A percentile compares a stretch with the other conserved stretches of the same genome.
Conservation (phyloP, 2,329 filamentous ascomycete genomes). For the Canariomyces notabilis region DNA sequence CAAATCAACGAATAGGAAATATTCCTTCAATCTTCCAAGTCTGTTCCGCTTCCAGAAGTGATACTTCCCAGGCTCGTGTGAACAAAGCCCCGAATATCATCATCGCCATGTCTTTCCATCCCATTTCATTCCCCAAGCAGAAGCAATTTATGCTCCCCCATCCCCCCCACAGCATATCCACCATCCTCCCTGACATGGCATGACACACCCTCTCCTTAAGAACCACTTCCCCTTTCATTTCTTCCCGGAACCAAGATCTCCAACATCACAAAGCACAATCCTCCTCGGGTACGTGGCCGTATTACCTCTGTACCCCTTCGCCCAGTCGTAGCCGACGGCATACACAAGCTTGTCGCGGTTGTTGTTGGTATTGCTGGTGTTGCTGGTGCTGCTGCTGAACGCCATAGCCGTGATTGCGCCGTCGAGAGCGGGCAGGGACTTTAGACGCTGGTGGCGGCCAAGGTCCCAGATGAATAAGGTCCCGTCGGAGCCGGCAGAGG, state of each 20-base stretch:
- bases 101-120: neutral
- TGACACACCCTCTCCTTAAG: no score
- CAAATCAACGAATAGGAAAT: neutral
- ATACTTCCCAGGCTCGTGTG: neutral
- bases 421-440: slow-evolving; percentile 45
- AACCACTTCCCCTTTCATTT: no score
- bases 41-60: neutral
- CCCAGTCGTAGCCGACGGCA: slow-evolving; percentile 69
- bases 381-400: no score
- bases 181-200: no score
- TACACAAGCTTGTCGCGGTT: slow-evolving; percentile 53
- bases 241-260: no score
- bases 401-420: slow-evolving; percentile 56
- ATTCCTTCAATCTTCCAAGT: neutral
- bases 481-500: slow-evolving; percentile 34
- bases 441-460: slow-evolving; percentile 43
- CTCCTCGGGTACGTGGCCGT: neutral
- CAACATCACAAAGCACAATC: neutral
- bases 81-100: no score
- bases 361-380: no score
- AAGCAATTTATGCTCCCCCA: neutral
- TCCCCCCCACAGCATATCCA: neutral
- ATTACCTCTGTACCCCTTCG: slow-evolving; percentile 51
- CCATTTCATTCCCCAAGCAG: neutral
- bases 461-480: slow-evolving; percentile 52